A percentile compares a stretch with the other conserved stretches of the same genome.
phyloP scores from a whole-genome alignment of 2,329 filamentous ascomycete genomes.

The Atkinsonella texensis region DNA sequence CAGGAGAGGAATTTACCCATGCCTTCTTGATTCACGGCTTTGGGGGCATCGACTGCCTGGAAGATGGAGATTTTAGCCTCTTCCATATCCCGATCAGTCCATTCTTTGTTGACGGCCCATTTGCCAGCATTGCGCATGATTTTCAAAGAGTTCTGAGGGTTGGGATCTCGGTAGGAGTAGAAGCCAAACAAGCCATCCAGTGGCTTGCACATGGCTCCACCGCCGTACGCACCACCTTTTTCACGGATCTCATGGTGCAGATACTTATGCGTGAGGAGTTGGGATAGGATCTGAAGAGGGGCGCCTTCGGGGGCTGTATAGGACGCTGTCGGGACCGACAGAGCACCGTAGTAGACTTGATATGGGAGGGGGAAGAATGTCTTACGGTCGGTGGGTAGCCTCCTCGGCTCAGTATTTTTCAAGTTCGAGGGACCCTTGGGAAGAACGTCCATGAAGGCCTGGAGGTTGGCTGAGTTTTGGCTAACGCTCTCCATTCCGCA shows the following conservation, averaged over 20 bases:
- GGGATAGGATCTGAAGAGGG: constrained; percentile 75
- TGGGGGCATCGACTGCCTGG: constrained; percentile 79
- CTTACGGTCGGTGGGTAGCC: constrained; percentile 45
- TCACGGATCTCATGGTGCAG: constrained; percentile 95
- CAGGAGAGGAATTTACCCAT: constrained; percentile 77
- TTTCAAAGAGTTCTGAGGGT: constrained; percentile 74
- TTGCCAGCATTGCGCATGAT: constrained; percentile 74
- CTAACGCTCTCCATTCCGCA: constrained; percentile 65
- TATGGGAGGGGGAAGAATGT: constrained; percentile 92
- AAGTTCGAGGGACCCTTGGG: constrained; percentile 27
- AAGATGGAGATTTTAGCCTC: constrained; percentile 95
- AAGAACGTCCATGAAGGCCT: constrained; percentile 49
- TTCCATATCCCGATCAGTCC: constrained; percentile 77
- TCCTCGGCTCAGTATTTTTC: constrained; percentile 15
- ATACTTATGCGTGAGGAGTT: constrained; percentile 91
- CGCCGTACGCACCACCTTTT: constrained; percentile 93
- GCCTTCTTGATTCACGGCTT: constrained; percentile 77
- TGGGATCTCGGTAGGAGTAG: constrained; percentile 94
- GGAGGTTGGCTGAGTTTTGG: constrained; percentile 58
- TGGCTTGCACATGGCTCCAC: constrained; percentile 70
- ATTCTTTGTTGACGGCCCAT: constrained; percentile 72
- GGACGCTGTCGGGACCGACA: constrained; percentile 71
- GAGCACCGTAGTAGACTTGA: constrained; percentile 88
- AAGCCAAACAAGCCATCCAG: constrained; percentile 83
- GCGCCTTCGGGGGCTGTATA: constrained; percentile 68